Evolutionary conservation across 1,284 basidiomycete species (phyloP).

Genomic region (Sporisorium iseilematis-ciliati): DNA sequence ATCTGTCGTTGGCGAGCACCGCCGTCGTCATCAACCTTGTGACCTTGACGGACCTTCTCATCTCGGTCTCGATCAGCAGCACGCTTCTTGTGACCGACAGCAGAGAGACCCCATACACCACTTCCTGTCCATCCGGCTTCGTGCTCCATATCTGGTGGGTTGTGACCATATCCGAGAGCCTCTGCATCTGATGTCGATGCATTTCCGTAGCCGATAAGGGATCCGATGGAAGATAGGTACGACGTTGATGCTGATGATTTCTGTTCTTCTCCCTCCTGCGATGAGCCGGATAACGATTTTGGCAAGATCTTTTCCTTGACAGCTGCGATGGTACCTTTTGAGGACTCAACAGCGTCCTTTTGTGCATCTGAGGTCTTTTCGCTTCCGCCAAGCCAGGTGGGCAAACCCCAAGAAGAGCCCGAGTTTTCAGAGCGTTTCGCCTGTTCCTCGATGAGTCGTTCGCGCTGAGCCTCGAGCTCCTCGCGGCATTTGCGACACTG

Average conservation of each 20-base stretch:
- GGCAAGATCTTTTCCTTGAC: slow-evolving; percentile 41
- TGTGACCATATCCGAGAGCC: slow-evolving; percentile 25
- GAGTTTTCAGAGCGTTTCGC: slow-evolving; percentile 13
- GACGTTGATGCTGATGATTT: slow-evolving; percentile 22
- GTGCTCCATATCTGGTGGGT: slow-evolving; percentile 54
- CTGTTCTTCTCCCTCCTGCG: slow-evolving; percentile 6
- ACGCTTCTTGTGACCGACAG: slow-evolving; percentile 56
- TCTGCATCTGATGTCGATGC: slow-evolving; percentile 14
- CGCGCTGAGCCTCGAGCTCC: slow-evolving; percentile 55
- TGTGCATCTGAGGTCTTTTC: slow-evolving; percentile 13
- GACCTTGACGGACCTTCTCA: slow-evolving; percentile 39
- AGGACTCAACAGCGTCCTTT: slow-evolving; percentile 6
- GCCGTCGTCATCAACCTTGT: slow-evolving; percentile 56
- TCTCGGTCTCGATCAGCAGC: slow-evolving; percentile 48
- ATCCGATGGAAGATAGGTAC: slow-evolving; percentile 31
- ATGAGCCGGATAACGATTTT: slow-evolving; percentile 9
- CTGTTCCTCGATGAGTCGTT: slow-evolving; percentile 26
- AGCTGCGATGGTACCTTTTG: slow-evolving; percentile 24
- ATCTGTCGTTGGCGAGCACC: slow-evolving; percentile 63
- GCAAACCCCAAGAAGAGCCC: slow-evolving; percentile 31
- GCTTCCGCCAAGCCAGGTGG: slow-evolving; percentile 41
- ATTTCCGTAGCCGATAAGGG: slow-evolving; percentile 36
- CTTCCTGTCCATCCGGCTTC: slow-evolving; percentile 69
- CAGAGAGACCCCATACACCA: slow-evolving; percentile 67
- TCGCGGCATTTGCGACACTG: slow-evolving; percentile 64